Evolutionary conservation across 1,284 basidiomycete species (phyloP).

Genomic region (Schizophyllum commune): DNA sequence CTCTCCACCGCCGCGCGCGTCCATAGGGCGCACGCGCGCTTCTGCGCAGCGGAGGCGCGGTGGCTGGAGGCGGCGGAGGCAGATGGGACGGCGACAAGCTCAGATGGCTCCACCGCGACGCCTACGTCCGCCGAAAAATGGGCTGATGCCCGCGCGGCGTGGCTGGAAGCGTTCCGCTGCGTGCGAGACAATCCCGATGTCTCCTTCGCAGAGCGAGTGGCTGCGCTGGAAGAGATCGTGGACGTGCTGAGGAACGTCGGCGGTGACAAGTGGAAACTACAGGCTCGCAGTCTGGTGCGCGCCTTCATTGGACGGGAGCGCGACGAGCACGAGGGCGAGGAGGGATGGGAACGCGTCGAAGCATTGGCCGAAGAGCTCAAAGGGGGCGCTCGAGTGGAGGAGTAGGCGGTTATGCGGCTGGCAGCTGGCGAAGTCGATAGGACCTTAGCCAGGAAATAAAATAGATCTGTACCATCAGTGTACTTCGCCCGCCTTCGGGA

Average conservation of each 20-base stretch:
- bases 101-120: background rate
- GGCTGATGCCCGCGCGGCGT: conserved; percentile 73
- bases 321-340: conserved; percentile 77
- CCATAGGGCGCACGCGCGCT: conserved; percentile 74
- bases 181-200: conserved; percentile 52
- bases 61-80: background rate
- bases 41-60: conserved; percentile 63
- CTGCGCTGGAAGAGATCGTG: conserved; percentile 76
- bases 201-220: conserved; percentile 67
- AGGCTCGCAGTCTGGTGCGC: conserved; percentile 82
- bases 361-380: conserved; percentile 51
- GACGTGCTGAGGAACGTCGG: conserved; percentile 71
- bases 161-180: conserved; percentile 78
- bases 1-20: conserved; percentile 60
- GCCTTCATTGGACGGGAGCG: conserved; percentile 79
- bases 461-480: background rate
- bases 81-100: background rate
- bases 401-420: background rate
- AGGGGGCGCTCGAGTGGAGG: background rate
- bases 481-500: background rate
- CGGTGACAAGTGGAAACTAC: conserved; percentile 71
- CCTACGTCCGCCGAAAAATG: conserved; percentile 24
- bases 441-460: background rate
- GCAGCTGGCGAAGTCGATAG: too few species aligned
- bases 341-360: conserved; percentile 71